Percentiles rank a stretch among this genome's conserved stretches.
Evolutionary conservation across 306 rosid species (phyloP).

Genomic region (Rubus parviflorus): DNA sequence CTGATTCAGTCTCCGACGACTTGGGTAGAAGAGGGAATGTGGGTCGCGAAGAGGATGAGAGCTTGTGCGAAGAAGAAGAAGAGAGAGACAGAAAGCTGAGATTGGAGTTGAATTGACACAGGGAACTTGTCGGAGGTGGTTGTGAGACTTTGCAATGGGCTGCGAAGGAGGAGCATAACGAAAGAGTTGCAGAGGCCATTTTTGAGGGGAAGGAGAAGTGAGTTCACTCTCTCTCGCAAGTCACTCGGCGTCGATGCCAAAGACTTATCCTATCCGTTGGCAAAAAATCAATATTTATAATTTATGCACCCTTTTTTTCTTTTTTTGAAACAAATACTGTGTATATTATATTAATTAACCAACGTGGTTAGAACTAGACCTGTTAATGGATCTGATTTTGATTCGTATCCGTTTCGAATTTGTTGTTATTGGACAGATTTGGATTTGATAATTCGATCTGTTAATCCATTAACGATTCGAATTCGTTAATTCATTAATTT

Average conservation of each 20-base stretch:
- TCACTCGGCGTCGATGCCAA: not conserved
- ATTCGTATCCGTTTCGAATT: too few relatives aligned
- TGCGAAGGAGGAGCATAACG: conserved; percentile 58
- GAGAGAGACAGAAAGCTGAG: conserved; percentile 38
- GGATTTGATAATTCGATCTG: too few relatives aligned
- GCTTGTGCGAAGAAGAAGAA: conserved; percentile 44
- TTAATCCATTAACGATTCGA: too few relatives aligned
- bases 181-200: conserved; percentile 75
- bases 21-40: conserved; percentile 45
- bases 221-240: not conserved
- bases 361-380: too few relatives aligned
- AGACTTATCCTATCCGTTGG: conserved; percentile 16
- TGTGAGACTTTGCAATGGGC: conserved; percentile 54
- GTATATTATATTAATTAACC: not conserved
- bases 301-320: too few relatives aligned
- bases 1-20: conserved; percentile 41
- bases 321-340: too few relatives aligned
- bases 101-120: conserved; percentile 25
- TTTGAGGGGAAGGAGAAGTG: too few relatives aligned
- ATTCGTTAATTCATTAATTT: too few relatives aligned
- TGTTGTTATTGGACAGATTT: too few relatives aligned
- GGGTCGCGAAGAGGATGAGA: conserved; percentile 43
- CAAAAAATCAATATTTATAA: too few relatives aligned
- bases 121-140: not conserved
- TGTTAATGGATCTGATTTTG: too few relatives aligned